These are phyloP conservation scores for Solanum pinnatisectum DNA, from an alignment of 257 asterid genomes.

Conservation along the genomic window DNA sequence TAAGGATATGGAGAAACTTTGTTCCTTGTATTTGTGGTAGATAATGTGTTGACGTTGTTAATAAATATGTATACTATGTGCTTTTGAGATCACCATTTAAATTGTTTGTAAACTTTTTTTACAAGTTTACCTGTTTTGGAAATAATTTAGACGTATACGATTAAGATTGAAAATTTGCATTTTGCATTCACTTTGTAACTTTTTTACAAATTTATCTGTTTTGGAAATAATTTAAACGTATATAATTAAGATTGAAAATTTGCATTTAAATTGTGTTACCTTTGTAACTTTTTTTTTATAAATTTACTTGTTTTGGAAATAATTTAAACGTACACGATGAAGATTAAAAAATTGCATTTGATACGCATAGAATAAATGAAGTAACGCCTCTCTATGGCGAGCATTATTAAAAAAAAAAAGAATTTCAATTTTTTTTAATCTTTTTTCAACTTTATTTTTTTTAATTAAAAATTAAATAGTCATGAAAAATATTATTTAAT, in stretches of 20 bases:
- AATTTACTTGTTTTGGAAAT: neutral
- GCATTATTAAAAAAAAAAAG: neutral
- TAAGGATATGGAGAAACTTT: neutral
- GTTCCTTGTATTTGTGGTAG: conserved; percentile 7
- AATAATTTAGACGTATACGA: too few species aligned
- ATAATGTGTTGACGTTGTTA: conserved; percentile 5
- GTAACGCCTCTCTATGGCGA: neutral
- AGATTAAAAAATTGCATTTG: neutral
- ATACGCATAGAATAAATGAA: neutral
- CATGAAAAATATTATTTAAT: too few species aligned
- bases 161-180: too few species aligned
- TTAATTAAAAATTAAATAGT: too few species aligned
- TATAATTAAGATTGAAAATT: neutral
- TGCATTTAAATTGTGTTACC: neutral
- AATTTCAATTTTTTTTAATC: neutral
- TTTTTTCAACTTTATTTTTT: neutral
- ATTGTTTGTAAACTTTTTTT: neutral
- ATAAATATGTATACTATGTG: neutral
- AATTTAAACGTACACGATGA: too few species aligned
- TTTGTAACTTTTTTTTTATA: neutral
- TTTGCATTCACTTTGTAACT: neutral
- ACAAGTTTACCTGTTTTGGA: too few species aligned
- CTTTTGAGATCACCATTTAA: neutral
- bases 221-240: too few species aligned
- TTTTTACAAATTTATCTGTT: too few species aligned